phyloP scores from a whole-genome alignment of 805 yeast species.

The Candida hispaniensis region DNA sequence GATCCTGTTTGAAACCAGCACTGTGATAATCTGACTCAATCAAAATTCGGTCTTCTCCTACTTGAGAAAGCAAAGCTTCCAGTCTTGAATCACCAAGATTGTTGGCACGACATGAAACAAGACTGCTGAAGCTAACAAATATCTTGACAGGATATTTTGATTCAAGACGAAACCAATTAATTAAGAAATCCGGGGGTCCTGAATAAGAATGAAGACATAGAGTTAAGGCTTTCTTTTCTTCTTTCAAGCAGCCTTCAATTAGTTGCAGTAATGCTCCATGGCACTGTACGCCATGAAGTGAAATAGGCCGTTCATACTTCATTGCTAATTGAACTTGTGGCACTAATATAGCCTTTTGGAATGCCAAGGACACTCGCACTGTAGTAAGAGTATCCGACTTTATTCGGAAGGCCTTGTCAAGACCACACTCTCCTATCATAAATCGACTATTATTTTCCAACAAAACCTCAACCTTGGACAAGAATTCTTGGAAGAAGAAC shows the following conservation, averaged over 20 bases:
- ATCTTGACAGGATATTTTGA: slow-evolving; percentile 23
- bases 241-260: slow-evolving; percentile 15
- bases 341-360: slow-evolving; percentile 49
- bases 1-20: slow-evolving; percentile 26
- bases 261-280: slow-evolving; percentile 52
- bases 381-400: slow-evolving; percentile 28
- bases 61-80: slow-evolving; percentile 21
- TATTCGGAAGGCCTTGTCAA: slow-evolving; percentile 59
- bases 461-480: slow-evolving; percentile 29
- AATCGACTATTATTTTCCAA: slow-evolving; percentile 28
- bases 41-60: slow-evolving; percentile 34
- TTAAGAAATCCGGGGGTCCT: slow-evolving; percentile 58
- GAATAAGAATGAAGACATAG: slow-evolving; percentile 76
- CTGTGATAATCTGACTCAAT: slow-evolving; percentile 44
- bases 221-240: slow-evolving; percentile 25
- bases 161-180: slow-evolving; percentile 21
- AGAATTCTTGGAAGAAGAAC: slow-evolving; percentile 31
- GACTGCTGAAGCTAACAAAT: slow-evolving; percentile 43
- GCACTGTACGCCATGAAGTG: slow-evolving; percentile 77
- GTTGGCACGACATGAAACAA: slow-evolving; percentile 27
- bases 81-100: slow-evolving; percentile 16
- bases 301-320: slow-evolving; percentile 40
- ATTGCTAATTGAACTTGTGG: slow-evolving; percentile 47
- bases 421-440: slow-evolving; percentile 83
- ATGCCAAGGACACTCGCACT: slow-evolving; percentile 50